Base-by-base conservation (phyloP, 2,329 filamentous ascomycete genomes). In the Sporothrix pseudoabietina region DNA sequence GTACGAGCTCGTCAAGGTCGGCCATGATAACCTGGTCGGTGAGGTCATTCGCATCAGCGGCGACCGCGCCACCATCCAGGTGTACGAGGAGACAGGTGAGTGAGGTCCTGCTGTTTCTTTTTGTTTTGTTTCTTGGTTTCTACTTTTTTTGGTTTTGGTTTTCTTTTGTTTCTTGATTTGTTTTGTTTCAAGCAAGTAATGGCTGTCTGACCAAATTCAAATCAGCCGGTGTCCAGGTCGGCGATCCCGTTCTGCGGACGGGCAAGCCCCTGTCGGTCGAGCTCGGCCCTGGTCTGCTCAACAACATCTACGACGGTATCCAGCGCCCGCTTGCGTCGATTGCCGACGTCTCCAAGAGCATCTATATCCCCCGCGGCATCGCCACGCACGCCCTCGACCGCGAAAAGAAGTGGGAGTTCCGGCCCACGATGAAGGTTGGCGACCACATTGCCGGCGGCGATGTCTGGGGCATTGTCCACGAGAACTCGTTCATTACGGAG, bases 231-330 rank as follows among this genome's bases (percentile, higher is more conserved):
- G 92, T 99, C 78, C 97, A 90, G 78, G 94, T 99, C 77, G 96
- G 96, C 81, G 96, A 99, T 81, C 96, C 96, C 69, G 96, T 99
- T 77, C 80, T 85, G 75, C 90, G 95, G 80, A 98, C 95, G 73
- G 93, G 94, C 83, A 98, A 98, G 88, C 96, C 96, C 76, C 87
- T 99, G 72, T 98, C 96, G 74, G 96, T 99, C 83, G 96, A 99
- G 84, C 91, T 99, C 66, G 96, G 96, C 69, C 96, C 96, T 76
- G 96, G 96, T 81, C 87, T 99, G 82, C 94, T 99, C 89, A 95
- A 98, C 85, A 98, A 96, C 78, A 99, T 99, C 83, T 99, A 98
- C 87, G 96, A 99, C 82, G 96, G 96, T 85, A 99, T 99, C 80
- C 96, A 99, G 84, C 91, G 96, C 81, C 96, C 96, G 69, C 90